phyloP scores from a whole-genome alignment of 2,329 filamentous ascomycete genomes.

The Monosporascus cannonballus region DNA sequence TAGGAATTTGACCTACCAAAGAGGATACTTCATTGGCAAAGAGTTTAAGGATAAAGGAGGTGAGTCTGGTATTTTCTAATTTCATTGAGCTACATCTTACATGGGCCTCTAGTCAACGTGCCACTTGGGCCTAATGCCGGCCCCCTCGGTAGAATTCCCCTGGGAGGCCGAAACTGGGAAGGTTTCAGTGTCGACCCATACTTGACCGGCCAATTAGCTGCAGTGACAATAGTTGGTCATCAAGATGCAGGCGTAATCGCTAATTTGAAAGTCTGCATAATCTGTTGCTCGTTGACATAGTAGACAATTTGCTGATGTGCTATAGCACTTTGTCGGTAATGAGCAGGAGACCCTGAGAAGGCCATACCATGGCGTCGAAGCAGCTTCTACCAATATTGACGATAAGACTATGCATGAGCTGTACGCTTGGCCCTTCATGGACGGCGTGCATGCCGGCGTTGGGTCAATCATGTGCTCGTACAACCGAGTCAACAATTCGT shows the following conservation, averaged over 20 bases:
- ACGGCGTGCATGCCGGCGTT: conserved; percentile 51
- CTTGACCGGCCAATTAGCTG: conserved; percentile 63
- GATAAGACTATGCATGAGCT: conserved; percentile 60
- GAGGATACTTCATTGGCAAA: conserved; percentile 46
- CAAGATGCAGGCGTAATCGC: conserved; percentile 76
- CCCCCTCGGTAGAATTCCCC: conserved; percentile 59
- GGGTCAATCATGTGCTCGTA: conserved; percentile 63
- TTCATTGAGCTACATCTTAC: conserved; percentile 2
- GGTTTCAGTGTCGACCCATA: conserved; percentile 60
- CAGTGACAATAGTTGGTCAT: conserved; percentile 68
- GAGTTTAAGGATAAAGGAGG: conserved; percentile 50
- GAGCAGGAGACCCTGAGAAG: conserved; percentile 52
- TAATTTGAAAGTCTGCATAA: conserved; percentile 50
- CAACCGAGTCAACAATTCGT: conserved; percentile 66
- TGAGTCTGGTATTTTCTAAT: conserved; percentile 7
- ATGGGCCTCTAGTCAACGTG: conserved; percentile 38
- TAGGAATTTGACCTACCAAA: conserved; percentile 41
- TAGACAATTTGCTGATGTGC: conserved; percentile 14
- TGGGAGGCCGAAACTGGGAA: conserved; percentile 68
- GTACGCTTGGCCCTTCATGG: conserved; percentile 61
- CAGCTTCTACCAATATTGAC: conserved; percentile 56
- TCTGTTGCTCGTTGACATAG: not conserved
- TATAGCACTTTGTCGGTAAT: conserved; percentile 52
- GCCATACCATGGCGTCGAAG: conserved; percentile 39
- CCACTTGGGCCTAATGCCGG: conserved; percentile 63